Conservation (phyloP, 2,329 filamentous ascomycete species). For the Apiospora sp. region DNA sequence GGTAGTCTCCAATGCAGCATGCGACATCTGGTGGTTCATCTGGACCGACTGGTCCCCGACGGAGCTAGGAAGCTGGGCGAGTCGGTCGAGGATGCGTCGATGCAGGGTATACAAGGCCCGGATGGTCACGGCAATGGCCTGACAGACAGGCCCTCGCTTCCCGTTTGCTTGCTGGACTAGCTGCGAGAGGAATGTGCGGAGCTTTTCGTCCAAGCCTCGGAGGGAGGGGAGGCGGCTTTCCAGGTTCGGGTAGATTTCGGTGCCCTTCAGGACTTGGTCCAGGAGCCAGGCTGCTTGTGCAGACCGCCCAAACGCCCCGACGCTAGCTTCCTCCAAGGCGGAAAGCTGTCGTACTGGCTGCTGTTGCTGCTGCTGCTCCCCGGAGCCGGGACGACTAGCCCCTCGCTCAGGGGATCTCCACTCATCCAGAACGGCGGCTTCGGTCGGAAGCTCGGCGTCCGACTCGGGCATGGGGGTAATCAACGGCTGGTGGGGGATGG, state of each 20-base stretch:
- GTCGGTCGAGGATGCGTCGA: not conserved
- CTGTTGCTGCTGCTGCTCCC: not conserved
- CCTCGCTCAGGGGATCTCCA: not conserved
- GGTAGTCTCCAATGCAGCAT: not conserved
- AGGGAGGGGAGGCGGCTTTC: conserved; percentile 19
- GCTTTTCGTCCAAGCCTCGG: conserved; percentile 16
- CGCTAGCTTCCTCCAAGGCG: conserved; percentile 15
- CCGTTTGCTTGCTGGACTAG: conserved; percentile 15
- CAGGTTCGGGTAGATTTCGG: not conserved
- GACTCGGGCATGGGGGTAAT: conserved; percentile 29
- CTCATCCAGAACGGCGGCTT: conserved; percentile 26
- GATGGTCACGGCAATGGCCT: conserved; percentile 24
- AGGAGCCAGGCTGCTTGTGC: conserved; percentile 37
- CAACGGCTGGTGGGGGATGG: conserved; percentile 31
- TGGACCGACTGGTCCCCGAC: not conserved
- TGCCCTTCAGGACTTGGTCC: conserved; percentile 33
- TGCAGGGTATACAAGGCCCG: conserved; percentile 14
- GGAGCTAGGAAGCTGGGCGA: too few relatives aligned
- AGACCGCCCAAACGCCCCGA: conserved; percentile 33
- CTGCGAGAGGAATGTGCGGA: conserved; percentile 19
- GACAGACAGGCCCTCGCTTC: conserved; percentile 18
- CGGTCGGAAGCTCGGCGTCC: conserved; percentile 29
- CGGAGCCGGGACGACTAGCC: not conserved
- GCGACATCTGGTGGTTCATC: not conserved
- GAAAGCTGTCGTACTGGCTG: conserved; percentile 23